These are phyloP conservation scores for Citrus unshiu DNA, from an alignment of 345 rosid genomes.

Conservation along the genomic window DNA sequence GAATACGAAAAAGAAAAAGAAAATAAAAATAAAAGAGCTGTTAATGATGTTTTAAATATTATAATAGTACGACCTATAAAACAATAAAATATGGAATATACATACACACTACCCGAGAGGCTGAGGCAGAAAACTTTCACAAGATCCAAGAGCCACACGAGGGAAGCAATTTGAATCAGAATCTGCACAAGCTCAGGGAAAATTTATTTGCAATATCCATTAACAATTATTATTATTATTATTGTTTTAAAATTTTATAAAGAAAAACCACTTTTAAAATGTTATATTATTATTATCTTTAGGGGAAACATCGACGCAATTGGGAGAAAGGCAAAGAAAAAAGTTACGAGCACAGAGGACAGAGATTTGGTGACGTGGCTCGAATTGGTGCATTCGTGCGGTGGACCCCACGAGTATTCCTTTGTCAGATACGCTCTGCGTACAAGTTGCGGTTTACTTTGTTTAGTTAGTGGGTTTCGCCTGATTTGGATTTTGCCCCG, in stretches of 20 bases:
- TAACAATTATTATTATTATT: too few species aligned
- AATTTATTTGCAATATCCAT: not conserved
- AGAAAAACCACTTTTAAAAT: too few species aligned
- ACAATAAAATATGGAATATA: not conserved
- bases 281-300: too few species aligned
- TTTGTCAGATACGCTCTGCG: constrained; percentile 10
- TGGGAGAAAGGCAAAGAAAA: not conserved
- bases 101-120: not conserved
- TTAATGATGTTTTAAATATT: constrained; percentile 23
- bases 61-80: not conserved
- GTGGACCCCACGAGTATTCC: constrained; percentile 32
- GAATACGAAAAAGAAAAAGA: not conserved
- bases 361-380: constrained; percentile 58
- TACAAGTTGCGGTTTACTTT: constrained; percentile 18
- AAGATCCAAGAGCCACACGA: constrained; percentile 33
- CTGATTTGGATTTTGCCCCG: constrained; percentile 2
- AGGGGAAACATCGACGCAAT: too few species aligned
- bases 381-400: constrained; percentile 51
- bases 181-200: not conserved
- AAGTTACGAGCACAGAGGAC: constrained; percentile 25
- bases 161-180: not conserved
- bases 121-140: constrained; percentile 25
- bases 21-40: constrained; percentile 19
- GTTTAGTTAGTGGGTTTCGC: not conserved
- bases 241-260: too few species aligned